Evolutionary conservation across 257 asterid genomes (phyloP).

Genomic region (Solanum neorickii): DNA sequence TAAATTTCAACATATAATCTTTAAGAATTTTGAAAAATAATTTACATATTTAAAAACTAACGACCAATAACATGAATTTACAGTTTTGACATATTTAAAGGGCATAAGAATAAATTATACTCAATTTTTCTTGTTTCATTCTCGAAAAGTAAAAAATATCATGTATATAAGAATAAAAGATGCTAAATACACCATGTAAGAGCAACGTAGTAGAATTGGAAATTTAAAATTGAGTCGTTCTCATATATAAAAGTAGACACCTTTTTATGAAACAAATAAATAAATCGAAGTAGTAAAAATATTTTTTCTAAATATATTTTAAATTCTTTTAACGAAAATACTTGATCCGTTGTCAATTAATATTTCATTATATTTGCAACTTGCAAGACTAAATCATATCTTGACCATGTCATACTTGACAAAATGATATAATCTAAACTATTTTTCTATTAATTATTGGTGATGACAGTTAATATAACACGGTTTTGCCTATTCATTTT

Average conservation of each 20-base stretch:
- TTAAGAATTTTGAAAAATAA: background rate
- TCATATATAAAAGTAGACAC: background rate
- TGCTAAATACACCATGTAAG: background rate
- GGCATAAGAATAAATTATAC: no score
- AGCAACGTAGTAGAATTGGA: background rate
- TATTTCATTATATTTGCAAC: background rate
- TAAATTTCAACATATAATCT: background rate
- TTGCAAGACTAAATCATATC: background rate
- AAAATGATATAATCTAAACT: background rate
- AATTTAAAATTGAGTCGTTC: background rate
- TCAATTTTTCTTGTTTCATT: background rate
- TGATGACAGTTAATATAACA: conserved; percentile 1
- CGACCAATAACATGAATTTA: no score
- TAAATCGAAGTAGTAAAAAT: background rate
- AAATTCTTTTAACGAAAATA: background rate
- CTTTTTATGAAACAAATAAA: background rate
- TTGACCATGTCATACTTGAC: background rate
- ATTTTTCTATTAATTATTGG: background rate
- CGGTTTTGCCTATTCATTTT: conserved; percentile 3
- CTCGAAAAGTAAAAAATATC: background rate
- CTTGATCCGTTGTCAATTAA: accelerated
- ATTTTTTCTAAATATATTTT: background rate
- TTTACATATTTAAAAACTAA: background rate
- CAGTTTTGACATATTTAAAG: background rate
- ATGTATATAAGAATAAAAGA: background rate